Conservation (phyloP, 352 stramenopile species). For the Phytophthora pseudosyringae region DNA sequence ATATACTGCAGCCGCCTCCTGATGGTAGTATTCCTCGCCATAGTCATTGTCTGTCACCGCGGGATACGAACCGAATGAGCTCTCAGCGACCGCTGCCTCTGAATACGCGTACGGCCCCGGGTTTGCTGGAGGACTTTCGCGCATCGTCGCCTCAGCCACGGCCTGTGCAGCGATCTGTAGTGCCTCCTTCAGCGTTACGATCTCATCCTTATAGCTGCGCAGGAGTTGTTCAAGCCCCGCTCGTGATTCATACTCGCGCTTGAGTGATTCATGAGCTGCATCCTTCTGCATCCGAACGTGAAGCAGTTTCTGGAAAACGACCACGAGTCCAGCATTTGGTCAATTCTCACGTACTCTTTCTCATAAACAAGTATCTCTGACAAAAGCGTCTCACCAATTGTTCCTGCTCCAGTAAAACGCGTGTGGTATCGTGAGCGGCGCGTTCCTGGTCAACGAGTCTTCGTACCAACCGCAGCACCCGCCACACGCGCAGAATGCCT, state of each 20-base stretch:
- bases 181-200: conserved; percentile 76
- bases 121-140: not conserved
- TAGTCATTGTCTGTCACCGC: not conserved
- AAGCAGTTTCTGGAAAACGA: conserved; percentile 41
- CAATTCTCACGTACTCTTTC: not conserved
- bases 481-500: conserved; percentile 64
- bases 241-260: conserved; percentile 64
- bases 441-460: conserved; percentile 60
- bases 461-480: conserved; percentile 60
- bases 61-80: conserved; percentile 11
- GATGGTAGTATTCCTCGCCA: conserved; percentile 1
- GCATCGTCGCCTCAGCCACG: conserved; percentile 51
- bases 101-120: not conserved
- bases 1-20: not conserved
- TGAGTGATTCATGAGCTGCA: conserved; percentile 59
- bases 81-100: conserved; percentile 4
- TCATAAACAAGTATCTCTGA: not conserved
- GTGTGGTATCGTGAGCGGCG: conserved; percentile 44
- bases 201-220: conserved; percentile 76
- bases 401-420: conserved; percentile 50
- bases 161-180: conserved; percentile 72
- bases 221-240: conserved; percentile 55
- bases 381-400: conserved; percentile 41
- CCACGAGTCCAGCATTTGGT: conserved; percentile 1
- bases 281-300: conserved; percentile 55